These are phyloP conservation scores for Fusarium nygamai DNA, from an alignment of 2,329 filamentous ascomycete genomes.

Conservation along the genomic window DNA sequence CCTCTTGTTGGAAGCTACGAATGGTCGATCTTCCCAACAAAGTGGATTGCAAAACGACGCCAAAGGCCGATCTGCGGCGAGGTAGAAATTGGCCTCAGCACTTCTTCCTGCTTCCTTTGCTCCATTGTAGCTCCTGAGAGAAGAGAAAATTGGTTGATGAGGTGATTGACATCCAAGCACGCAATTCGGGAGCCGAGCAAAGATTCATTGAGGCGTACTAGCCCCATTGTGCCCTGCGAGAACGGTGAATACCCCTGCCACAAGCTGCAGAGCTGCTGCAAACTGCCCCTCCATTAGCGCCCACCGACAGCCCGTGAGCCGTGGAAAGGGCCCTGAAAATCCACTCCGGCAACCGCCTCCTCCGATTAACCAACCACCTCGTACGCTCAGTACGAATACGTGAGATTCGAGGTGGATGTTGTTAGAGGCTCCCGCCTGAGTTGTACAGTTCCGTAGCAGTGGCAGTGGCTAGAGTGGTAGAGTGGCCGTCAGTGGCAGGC, in stretches of 20 bases:
- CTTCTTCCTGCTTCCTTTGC: constrained; percentile 11
- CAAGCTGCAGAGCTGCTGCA: constrained; percentile 32
- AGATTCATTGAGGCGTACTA: constrained; percentile 27
- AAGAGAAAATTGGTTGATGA: constrained; percentile 29
- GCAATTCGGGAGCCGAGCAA: constrained; percentile 43
- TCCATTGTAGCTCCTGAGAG: constrained; percentile 24
- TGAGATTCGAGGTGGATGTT: constrained; percentile 27
- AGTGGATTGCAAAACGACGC: constrained; percentile 16
- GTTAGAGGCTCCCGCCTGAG: constrained; percentile 4
- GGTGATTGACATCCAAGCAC: constrained; percentile 39
- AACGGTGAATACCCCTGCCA: constrained; percentile 34
- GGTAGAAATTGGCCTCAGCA: constrained; percentile 23
- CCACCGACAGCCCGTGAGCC: constrained; percentile 42
- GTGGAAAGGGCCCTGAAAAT: constrained; percentile 29
- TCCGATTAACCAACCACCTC: constrained; percentile 32
- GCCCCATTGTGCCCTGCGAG: constrained; percentile 26
- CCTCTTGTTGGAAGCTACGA: constrained; percentile 9
- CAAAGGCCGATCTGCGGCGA: constrained; percentile 37
- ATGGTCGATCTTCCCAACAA: constrained; percentile 18
- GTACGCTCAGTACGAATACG: constrained; percentile 39
- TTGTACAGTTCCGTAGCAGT: background rate
- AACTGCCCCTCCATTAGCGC: constrained; percentile 41
- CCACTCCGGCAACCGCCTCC: constrained; percentile 41
- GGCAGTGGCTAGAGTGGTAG: background rate
- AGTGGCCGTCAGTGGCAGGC: background rate